A percentile compares a stretch with the other conserved stretches of the same genome.
Conservation (phyloP, 73 alveolate genomes). For the Paramecium primaurelia region DNA sequence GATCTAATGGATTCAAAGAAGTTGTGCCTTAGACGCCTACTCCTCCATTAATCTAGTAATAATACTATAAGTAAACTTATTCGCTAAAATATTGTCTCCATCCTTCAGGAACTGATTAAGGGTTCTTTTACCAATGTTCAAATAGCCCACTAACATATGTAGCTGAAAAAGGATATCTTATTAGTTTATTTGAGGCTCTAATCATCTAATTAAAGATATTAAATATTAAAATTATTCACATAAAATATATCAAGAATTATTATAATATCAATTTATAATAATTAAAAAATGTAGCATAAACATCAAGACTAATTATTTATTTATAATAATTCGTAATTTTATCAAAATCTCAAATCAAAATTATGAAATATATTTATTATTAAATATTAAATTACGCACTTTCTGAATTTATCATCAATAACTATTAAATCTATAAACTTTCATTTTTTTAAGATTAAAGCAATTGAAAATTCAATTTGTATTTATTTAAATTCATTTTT, state of each 20-base stretch:
- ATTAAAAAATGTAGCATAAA: background rate
- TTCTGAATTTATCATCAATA: background rate
- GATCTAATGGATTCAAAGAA: background rate
- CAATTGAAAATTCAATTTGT: background rate
- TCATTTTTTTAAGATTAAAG: background rate
- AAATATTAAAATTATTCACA: background rate
- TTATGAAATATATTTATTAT: background rate
- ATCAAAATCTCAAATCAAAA: background rate
- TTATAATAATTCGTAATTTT: background rate
- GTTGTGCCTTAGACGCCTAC: background rate
- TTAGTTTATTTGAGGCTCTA: background rate
- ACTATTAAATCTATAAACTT: background rate
- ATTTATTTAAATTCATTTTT: background rate
- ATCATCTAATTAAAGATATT: background rate
- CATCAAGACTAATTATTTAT: background rate
- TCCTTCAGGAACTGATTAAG: conserved; percentile 22
- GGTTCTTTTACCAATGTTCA: conserved; percentile 16
- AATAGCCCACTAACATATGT: background rate
- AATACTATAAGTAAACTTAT: background rate
- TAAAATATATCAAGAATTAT: background rate
- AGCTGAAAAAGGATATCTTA: background rate
- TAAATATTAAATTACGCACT: background rate
- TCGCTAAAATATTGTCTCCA: background rate
- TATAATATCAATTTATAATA: background rate
- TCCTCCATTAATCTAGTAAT: background rate